Evolutionary conservation across 352 stramenopile species (phyloP).

Genomic region (Phytopythium vexans): DNA sequence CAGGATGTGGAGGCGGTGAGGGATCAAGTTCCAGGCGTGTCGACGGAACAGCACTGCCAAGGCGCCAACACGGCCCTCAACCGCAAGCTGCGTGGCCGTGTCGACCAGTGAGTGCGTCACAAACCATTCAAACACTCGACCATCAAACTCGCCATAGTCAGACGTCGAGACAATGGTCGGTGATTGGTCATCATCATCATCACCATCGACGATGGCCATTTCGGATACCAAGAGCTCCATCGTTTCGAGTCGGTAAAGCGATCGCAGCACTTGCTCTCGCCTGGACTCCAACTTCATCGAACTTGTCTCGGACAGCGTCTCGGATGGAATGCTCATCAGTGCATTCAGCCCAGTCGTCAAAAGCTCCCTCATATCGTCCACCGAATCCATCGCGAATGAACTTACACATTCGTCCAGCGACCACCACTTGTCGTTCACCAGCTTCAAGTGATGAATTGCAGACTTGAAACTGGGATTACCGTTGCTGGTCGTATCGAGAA

Average conservation of each 20-base stretch:
- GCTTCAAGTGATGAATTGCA: conserved; percentile 41
- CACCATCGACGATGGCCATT: conserved; percentile 10
- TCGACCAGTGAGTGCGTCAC: conserved; percentile 27
- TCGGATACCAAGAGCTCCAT: conserved; percentile 27
- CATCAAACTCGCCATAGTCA: conserved; percentile 20
- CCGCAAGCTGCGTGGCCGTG: conserved; percentile 40
- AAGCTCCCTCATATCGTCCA: conserved; percentile 55
- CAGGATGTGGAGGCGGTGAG: conserved; percentile 45
- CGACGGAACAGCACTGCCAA: conserved; percentile 43
- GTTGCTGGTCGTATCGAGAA: background rate
- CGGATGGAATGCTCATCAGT: conserved; percentile 5
- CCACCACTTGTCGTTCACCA: conserved; percentile 45
- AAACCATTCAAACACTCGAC: conserved; percentile 23
- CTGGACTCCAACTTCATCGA: conserved; percentile 10
- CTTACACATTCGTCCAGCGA: conserved; percentile 40
- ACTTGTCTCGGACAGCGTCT: conserved; percentile 1
- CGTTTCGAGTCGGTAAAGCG: conserved; percentile 47
- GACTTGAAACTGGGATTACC: conserved; percentile 16
- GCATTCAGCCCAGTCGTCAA: conserved; percentile 40
- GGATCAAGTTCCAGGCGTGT: conserved; percentile 50
- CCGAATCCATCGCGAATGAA: conserved; percentile 33
- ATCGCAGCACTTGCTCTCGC: conserved; percentile 26
- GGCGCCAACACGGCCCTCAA: conserved; percentile 39
- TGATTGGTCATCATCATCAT: conserved; percentile 35
- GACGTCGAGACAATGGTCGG: background rate